Base-by-base conservation (phyloP, 2,329 filamentous ascomycete genomes). In the Pseudogymnoascus sp. region DNA sequence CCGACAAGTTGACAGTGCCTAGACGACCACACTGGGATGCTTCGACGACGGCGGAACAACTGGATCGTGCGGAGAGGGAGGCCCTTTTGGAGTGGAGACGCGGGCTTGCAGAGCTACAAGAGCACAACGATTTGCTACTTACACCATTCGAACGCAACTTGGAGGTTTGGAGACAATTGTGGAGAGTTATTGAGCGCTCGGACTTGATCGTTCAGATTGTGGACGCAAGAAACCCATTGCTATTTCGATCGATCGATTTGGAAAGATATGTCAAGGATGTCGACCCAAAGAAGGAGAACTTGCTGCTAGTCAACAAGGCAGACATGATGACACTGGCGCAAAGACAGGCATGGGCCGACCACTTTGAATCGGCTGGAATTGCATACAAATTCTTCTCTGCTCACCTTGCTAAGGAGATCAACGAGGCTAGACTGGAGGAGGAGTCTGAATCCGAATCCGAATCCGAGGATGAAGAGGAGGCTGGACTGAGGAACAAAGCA, bases 141-240 rank as follows among this genome's bases (percentile, higher is more conserved):
- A 99, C 95, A 0, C 95, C 95, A 0, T 99, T 99, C 72, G 95
- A 99, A 81, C 85, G 95, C 65, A 99, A 99, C 74, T 73, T 99
- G 66, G 96, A 99, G 73, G 95, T 99, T 29, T 99, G 95, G 95
- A 86, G 95, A 73, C 95, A 99, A 76, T 74, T 99, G 70, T 99
- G 95, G 95, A 86, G 95, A 78, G 95, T 99, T 64, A 97, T 99
- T 71, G 95, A 99, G 80, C 83, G 95, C 66, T 97, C 92, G 14
- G 95, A 99, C 75, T 79, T 99, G 42, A 85, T 99, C 3, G 95
- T 99, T 37, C 95, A 99, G 79, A 99, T 99, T 79, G 95, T 99
- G 62, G 95, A 99, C 78, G 95, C 96, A 7, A 83, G 95, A 72
- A 97, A 97, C 75, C 95, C 95, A 2, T 80, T 99, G 16, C 83